A percentile compares a stretch with the other conserved stretches of the same genome.
phyloP scores from a whole-genome alignment of 2,329 filamentous ascomycete species.

The Uncinocarpus reesii region DNA sequence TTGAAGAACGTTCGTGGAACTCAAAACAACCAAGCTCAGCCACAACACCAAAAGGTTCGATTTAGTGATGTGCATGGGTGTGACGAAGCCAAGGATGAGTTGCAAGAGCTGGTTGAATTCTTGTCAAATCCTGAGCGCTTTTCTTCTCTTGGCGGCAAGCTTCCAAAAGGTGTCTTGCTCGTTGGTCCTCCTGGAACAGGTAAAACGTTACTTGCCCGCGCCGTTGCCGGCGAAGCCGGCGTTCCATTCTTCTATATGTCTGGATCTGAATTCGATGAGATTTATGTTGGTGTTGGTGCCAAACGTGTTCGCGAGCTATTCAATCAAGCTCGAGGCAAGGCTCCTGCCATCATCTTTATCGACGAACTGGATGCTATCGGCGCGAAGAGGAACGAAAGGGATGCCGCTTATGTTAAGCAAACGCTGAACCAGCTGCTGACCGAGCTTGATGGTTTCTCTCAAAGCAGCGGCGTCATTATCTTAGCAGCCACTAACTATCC shows the following conservation, averaged over 20 bases:
- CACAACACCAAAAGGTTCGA: constrained; percentile 80
- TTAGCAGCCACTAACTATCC: constrained; percentile 95
- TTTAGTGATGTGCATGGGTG: constrained; percentile 95
- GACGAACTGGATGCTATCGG: constrained; percentile 92
- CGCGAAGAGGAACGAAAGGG: constrained; percentile 81
- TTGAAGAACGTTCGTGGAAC: constrained; percentile 66
- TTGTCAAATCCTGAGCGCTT: constrained; percentile 88
- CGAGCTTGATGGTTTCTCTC: constrained; percentile 92
- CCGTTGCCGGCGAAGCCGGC: constrained; percentile 90
- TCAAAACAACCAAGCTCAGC: constrained; percentile 73
- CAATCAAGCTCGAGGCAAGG: constrained; percentile 67
- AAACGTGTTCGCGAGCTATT: constrained; percentile 96
- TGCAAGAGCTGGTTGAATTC: constrained; percentile 95
- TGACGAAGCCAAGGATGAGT: constrained; percentile 95
- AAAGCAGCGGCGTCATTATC: constrained; percentile 88
- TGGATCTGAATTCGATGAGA: constrained; percentile 94
- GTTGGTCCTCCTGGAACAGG: constrained; percentile 94
- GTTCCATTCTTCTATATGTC: constrained; percentile 99
- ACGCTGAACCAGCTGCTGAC: constrained; percentile 95
- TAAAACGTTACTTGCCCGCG: constrained; percentile 89
- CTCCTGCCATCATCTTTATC: constrained; percentile 89
- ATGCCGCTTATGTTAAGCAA: constrained; percentile 92
- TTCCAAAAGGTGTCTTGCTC: constrained; percentile 91
- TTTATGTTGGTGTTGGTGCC: constrained; percentile 92
- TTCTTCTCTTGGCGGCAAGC: constrained; percentile 84